Evolutionary conservation across 106 monocot species (phyloP), one percentile per base, ranked within the genome.

Genomic region (Gastrodia elata): DNA sequence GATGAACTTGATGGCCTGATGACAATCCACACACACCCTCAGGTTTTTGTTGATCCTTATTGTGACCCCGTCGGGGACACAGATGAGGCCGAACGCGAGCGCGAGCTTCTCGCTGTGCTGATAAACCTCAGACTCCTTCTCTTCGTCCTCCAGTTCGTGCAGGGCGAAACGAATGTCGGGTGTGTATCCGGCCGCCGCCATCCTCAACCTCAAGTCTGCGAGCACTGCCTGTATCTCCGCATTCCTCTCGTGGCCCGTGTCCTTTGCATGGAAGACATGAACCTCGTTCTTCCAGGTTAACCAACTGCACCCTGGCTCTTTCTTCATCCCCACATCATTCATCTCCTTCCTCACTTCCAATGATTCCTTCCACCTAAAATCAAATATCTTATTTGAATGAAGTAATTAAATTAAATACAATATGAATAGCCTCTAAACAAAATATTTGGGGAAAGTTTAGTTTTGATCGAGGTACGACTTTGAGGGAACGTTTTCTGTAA

Each of bases 101-200:
- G 95, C 95, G 35, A 96, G 82, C 71, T 96, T 96, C 79, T 96
- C 95, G 61, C 95, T 96, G 78, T 96, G 95, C 36, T 91, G 78
- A 26, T 83, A 71, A 43, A 96, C 85, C 80, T 96, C 95, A 0
- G 76, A 85, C 71, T 96, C 95, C 75, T 96, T 96, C 77, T 96
- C 95, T 67, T 94, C 94, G 37, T 90, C 95, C 61, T 96, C 89
- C 20, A 96, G 57, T 75, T 92, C 95, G 55, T 86, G 92, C 15
- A 96, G 83, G 0, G 87, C 80, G 44, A 74, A 92, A n/a, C 74
- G 80, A 1, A 89, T 92, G 71, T 92, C 89, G 4, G 95, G 89
- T 20, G 38, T 77, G 46, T 96, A 96, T 20, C 95, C 95, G 1
- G 88, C 79, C 5, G 89, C 83, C 40, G 79, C 74, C 92, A 96